phyloP scores from a whole-genome alignment of 163 green algal species.

The Volvox carteri region DNA sequence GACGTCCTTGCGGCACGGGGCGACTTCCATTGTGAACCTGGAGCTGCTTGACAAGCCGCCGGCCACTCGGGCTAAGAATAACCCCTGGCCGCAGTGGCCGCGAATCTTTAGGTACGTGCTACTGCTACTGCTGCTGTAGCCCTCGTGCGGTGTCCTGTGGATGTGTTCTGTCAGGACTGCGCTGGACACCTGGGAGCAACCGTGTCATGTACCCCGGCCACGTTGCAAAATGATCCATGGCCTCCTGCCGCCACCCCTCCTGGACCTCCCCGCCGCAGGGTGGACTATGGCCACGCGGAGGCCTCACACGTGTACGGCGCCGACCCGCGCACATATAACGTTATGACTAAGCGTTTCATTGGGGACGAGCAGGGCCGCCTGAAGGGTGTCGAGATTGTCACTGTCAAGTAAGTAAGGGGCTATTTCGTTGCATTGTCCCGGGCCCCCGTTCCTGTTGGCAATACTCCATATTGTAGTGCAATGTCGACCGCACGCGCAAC shows the following conservation, averaged over 20 bases:
- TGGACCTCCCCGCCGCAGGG: too few species aligned
- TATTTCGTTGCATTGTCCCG: too few species aligned
- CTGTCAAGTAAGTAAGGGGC: slow-evolving; percentile 70
- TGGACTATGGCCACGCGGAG: slow-evolving; percentile 96
- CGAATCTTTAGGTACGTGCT: slow-evolving; percentile 78
- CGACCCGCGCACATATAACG: slow-evolving; percentile 93
- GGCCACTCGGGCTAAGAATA: slow-evolving; percentile 78
- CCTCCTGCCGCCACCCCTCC: too few species aligned
- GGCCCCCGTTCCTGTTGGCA: too few species aligned
- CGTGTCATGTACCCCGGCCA: background rate
- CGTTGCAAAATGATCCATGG: too few species aligned
- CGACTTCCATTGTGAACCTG: slow-evolving; percentile 90
- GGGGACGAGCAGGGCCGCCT: slow-evolving; percentile 81
- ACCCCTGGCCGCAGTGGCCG: slow-evolving; percentile 96
- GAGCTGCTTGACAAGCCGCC: slow-evolving; percentile 94
- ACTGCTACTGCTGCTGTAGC: too few species aligned
- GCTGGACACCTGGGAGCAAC: background rate
- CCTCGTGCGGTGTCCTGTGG: too few species aligned
- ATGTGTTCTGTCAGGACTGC: too few species aligned
- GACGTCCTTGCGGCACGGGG: slow-evolving; percentile 92
- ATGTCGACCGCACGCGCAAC: too few species aligned
- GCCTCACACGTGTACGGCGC: slow-evolving; percentile 81
- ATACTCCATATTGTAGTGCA: too few species aligned
- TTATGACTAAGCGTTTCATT: slow-evolving; percentile 96
- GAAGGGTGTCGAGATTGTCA: slow-evolving; percentile 89